These are phyloP conservation scores for Chamaenerion angustifolium DNA, from an alignment of 345 rosid genomes.

Conservation along the genomic window DNA sequence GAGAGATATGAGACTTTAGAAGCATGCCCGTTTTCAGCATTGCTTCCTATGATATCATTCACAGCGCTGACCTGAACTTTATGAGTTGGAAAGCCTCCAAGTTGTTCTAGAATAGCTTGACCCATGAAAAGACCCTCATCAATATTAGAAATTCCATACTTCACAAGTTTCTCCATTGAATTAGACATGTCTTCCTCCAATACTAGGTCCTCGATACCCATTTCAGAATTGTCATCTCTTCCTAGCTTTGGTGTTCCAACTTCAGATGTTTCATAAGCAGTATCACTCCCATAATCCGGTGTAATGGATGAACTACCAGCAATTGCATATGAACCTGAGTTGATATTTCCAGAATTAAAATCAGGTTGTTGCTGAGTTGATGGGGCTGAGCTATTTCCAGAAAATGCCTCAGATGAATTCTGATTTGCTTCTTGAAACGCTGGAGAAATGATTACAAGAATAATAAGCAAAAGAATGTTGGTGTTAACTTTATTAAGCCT, in stretches of 20 bases:
- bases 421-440: conserved; percentile 81
- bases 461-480: no score
- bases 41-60: conserved; percentile 30
- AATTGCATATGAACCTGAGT: conserved; percentile 38
- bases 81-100: conserved; percentile 73
- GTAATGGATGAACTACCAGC: conserved; percentile 59
- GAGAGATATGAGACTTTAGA: conserved; percentile 33
- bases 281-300: conserved; percentile 93
- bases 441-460: conserved; percentile 11
- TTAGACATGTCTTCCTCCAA: conserved; percentile 68
- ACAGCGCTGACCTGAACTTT: conserved; percentile 38
- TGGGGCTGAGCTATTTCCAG: conserved; percentile 25
- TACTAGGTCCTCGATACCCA: conserved; percentile 51
- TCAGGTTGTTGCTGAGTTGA: conserved; percentile 31
- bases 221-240: conserved; percentile 54
- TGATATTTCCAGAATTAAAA: no score
- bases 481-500: no score
- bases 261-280: conserved; percentile 87
- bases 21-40: conserved; percentile 38
- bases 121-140: conserved; percentile 96
- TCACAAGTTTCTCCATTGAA: conserved; percentile 76
- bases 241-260: conserved; percentile 68
- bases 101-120: conserved; percentile 82
- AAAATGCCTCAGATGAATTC: conserved; percentile 34
- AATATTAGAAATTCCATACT: conserved; percentile 80